Percentiles rank a stretch among this genome's conserved stretches.
Conservation (phyloP, 2,329 filamentous ascomycete species). For the Cytospora piceicola region DNA sequence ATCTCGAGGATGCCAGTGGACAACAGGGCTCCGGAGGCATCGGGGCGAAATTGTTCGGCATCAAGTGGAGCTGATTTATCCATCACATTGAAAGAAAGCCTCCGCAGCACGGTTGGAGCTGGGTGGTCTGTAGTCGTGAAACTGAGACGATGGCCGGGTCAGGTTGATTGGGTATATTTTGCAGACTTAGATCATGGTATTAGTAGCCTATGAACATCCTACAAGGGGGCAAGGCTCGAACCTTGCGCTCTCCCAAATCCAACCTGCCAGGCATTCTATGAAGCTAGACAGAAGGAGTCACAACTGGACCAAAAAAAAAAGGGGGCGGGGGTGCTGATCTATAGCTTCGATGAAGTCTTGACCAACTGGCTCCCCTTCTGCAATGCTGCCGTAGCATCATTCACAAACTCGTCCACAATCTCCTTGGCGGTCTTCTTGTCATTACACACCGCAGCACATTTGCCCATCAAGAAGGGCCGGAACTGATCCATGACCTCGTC, state of each 20-base stretch:
- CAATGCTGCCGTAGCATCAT: slow-evolving; percentile 74
- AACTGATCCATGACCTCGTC: slow-evolving; percentile 93
- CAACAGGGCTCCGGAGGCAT: slow-evolving; percentile 41
- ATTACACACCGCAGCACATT: slow-evolving; percentile 90
- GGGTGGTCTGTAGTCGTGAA: no score
- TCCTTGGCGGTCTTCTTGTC: slow-evolving; percentile 89
- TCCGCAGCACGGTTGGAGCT: no score
- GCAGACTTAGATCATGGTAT: no score
- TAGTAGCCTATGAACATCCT: no score
- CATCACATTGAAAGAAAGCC: no score
- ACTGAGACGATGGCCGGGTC: no score
- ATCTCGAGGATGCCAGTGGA: slow-evolving; percentile 59
- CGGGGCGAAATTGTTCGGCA: slow-evolving; percentile 62
- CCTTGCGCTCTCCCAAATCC: no score
- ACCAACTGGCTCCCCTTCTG: slow-evolving; percentile 68
- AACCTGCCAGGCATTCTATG: no score
- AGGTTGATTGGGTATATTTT: no score
- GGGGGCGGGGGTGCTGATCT: slow-evolving; percentile 42
- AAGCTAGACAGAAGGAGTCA: no score
- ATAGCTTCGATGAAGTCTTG: slow-evolving; percentile 66
- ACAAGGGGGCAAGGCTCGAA: no score
- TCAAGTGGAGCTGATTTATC: slow-evolving; percentile 55
- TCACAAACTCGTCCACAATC: slow-evolving; percentile 92
- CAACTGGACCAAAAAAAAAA: not conserved
- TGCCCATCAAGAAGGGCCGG: slow-evolving; percentile 92